Evolutionary conservation across 306 rosid genomes (phyloP), one percentile per base, ranked within the genome.

Genomic region (Geum urbanum): DNA sequence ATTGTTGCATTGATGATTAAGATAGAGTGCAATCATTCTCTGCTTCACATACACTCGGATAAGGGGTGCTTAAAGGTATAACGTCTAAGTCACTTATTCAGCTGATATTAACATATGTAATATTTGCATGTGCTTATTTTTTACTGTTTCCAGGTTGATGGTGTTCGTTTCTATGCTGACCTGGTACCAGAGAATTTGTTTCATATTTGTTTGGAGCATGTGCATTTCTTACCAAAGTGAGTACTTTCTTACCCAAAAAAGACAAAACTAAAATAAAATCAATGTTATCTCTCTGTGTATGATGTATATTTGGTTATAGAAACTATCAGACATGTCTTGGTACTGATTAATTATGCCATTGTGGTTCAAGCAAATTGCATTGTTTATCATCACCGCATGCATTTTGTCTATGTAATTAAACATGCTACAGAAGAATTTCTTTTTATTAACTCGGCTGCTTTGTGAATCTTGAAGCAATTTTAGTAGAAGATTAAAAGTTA

Each of bases 211-310:
- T 50, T 88, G 78, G 97, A 90, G 84, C 84, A 78, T 73, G 78
- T 78, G 71, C 98, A 90, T 76, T 90, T 90, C 80, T 80, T 94
- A 73, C 98, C 97, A 27, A 74, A 51, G 98, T 92, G 76, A 88
- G 96, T 85, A 15, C 7, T 32, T 27, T n/a, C 37, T 32, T 32
- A 32, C 37, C 37, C 37, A 32, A 32, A 32, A 32, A 32, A 32
- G 37, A 32, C 37, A 32, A 32, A 32, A 32, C 3, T 32, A 32
- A 32, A 57, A 19, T 60, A 48, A 66, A 39, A 3, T 6, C 53
- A 3, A 37, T 12, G 0, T 39, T 20, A 14, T 12, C 16, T 19
- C 49, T 16, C 51, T 19, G 37, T 32, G 37, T 32, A 2, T 32
- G 37, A 32, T 32, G 37, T 32, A 32, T 32, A 32, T 32, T 2